A percentile compares a stretch with the other conserved stretches of the same genome.
Conservation (phyloP, 768 basidiomycete species). For the Amanita rimosa region DNA sequence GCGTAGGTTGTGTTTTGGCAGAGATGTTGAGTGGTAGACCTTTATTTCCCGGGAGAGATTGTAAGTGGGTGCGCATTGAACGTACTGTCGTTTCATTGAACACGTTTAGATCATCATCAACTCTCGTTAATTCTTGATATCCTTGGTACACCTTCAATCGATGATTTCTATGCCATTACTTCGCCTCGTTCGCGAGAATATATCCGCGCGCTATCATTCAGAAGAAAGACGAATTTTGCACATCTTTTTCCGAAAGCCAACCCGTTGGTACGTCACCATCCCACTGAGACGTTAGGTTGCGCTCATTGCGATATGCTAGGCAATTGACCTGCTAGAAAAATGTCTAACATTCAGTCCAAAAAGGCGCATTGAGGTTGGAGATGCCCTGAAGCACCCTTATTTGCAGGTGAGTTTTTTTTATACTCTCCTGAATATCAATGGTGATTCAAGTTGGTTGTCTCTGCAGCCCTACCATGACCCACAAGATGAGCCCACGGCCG, state of each 20-base stretch:
- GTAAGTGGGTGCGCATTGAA: slow-evolving; percentile 28
- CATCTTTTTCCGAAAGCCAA: slow-evolving; percentile 72
- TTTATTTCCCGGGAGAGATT: slow-evolving; percentile 81
- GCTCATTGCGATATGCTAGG: slow-evolving; percentile 11
- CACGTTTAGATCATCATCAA: slow-evolving; percentile 37
- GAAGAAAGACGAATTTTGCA: slow-evolving; percentile 60
- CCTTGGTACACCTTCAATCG: slow-evolving; percentile 79
- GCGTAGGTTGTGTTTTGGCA: slow-evolving; percentile 66
- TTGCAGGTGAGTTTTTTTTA: slow-evolving; percentile 2
- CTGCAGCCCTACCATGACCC: slow-evolving; percentile 46
- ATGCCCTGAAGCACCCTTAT: slow-evolving; percentile 77
- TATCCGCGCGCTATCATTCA: slow-evolving; percentile 76
- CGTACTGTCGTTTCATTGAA: neutral
- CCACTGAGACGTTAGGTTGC: slow-evolving; percentile 56
- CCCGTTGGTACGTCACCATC: slow-evolving; percentile 59
- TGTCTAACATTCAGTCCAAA: slow-evolving; percentile 73
- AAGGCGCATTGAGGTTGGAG: slow-evolving; percentile 73
- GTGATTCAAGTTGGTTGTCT: slow-evolving; percentile 12
- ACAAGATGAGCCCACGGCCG: slow-evolving; percentile 79
- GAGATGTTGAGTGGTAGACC: slow-evolving; percentile 76
- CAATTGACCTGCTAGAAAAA: slow-evolving; percentile 1
- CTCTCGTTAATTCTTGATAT: slow-evolving; percentile 82
- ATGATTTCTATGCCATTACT: slow-evolving; percentile 87
- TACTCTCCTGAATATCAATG: slow-evolving; percentile 53
- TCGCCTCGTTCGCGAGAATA: slow-evolving; percentile 79